These are phyloP conservation scores for Acanthamoeba royreba DNA, from an alignment of 208 protist genomes.

Conservation along the genomic window DNA sequence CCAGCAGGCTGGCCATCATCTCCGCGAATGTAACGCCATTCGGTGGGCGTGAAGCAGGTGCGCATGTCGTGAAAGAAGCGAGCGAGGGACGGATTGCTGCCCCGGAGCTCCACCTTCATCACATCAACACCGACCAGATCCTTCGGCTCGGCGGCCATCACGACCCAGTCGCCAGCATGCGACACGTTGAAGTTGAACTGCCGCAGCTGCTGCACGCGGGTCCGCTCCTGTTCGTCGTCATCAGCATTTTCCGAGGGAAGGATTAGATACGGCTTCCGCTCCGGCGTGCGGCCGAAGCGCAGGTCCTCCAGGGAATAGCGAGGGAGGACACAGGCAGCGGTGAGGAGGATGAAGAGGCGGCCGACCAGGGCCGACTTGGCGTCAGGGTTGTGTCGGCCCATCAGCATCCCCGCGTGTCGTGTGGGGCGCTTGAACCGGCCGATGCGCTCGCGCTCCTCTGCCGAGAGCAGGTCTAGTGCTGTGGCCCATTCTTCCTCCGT, in stretches of 20 bases:
- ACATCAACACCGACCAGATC: neutral
- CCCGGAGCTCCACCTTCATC: conserved; percentile 40
- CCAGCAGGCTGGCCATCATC: neutral
- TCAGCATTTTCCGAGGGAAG: neutral
- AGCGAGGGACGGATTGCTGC: neutral
- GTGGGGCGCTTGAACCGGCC: neutral
- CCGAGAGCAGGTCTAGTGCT: neutral
- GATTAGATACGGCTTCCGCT: conserved; percentile 13
- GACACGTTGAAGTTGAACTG: conserved; percentile 46
- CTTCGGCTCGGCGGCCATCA: neutral
- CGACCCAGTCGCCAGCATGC: conserved; percentile 43
- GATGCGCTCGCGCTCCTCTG: neutral
- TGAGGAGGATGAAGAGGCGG: neutral
- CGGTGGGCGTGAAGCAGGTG: neutral
- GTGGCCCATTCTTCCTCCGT: neutral
- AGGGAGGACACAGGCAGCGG: neutral
- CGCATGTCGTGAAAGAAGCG: conserved; percentile 35
- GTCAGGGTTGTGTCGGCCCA: conserved; percentile 32
- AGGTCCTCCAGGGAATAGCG: neutral
- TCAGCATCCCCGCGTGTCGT: neutral
- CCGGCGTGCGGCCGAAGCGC: neutral
- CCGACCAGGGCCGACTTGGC: conserved; percentile 26
- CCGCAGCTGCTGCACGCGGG: neutral
- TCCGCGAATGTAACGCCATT: neutral
- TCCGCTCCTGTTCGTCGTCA: neutral